Evolutionary conservation across 495 filamentous ascomycete species (phyloP).

Genomic region (Lasiosphaeria ovina): DNA sequence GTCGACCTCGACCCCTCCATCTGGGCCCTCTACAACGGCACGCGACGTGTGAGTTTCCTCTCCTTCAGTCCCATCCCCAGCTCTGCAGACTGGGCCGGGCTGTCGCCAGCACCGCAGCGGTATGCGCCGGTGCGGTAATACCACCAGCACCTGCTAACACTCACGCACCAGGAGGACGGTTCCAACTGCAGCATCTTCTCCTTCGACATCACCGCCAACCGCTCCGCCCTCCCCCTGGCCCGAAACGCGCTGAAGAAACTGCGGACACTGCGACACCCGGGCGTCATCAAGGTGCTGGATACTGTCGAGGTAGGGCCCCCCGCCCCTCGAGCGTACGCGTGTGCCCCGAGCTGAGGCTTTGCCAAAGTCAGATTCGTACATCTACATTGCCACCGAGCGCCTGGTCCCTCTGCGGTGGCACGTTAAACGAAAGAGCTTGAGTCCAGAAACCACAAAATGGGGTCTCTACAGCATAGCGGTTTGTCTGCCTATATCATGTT

Average conservation of each 20-base stretch:
- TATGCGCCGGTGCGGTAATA: too few relatives aligned
- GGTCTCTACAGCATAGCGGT: conserved; percentile 84
- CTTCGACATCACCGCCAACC: conserved; percentile 81
- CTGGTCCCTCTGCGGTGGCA: conserved; percentile 83
- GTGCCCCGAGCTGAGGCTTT: conserved; percentile 13
- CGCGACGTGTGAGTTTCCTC: conserved; percentile 65
- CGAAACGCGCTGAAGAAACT: conserved; percentile 90
- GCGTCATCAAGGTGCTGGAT: conserved; percentile 88
- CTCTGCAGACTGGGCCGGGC: background rate
- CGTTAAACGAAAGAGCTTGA: conserved; percentile 77
- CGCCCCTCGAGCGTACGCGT: background rate
- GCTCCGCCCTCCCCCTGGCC: conserved; percentile 76
- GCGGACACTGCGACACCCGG: conserved; percentile 87
- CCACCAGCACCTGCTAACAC: too few relatives aligned
- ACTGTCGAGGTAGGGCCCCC: conserved; percentile 78
- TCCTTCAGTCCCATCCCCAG: background rate
- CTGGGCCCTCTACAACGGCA: conserved; percentile 91
- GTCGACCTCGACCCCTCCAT: conserved; percentile 86
- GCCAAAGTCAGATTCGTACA: conserved; percentile 77
- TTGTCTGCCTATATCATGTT: conserved; percentile 23
- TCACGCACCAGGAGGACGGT: conserved; percentile 71
- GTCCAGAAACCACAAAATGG: conserved; percentile 92
- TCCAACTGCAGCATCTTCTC: conserved; percentile 94
- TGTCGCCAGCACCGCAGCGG: too few relatives aligned
- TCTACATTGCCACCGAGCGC: conserved; percentile 94